Evolutionary conservation across 768 basidiomycete genomes (phyloP).

Genomic region (Boletus rubroflammeus): DNA sequence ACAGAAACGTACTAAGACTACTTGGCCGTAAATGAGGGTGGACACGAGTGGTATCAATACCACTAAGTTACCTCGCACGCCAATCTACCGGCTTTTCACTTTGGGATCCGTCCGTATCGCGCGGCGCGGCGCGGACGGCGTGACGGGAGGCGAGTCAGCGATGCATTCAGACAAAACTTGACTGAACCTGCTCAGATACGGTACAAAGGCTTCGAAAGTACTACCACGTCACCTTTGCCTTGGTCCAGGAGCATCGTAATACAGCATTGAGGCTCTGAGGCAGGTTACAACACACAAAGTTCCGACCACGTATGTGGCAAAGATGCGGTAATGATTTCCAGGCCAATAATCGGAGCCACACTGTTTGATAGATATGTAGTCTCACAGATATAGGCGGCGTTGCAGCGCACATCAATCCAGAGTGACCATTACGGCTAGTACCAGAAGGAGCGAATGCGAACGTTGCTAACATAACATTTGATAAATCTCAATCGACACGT

Average conservation of each 20-base stretch:
- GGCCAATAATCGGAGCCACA: background rate
- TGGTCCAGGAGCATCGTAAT: conserved; percentile 4
- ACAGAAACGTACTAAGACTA: conserved; percentile 22
- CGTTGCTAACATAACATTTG: conserved; percentile 10
- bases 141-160: conserved; percentile 2
- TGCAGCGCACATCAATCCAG: conserved; percentile 16
- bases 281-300: conserved; percentile 21
- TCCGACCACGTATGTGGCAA: conserved; percentile 10
- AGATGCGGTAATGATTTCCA: conserved; percentile 23
- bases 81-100: conserved; percentile 7
- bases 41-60: conserved; percentile 13
- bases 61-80: conserved; percentile 3
- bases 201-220: background rate
- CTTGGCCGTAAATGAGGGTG: conserved; percentile 19
- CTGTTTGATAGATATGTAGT: conserved; percentile 9
- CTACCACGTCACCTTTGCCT: conserved; percentile 19
- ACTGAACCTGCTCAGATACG: conserved; percentile 10
- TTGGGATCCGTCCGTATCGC: conserved; percentile 16
- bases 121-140: conserved; percentile 1
- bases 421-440: conserved; percentile 12
- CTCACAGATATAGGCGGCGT: conserved; percentile 8
- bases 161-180: conserved; percentile 8
- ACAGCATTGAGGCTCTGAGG: conserved; percentile 12
- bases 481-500: conserved; percentile 9
- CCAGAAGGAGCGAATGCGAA: conserved; percentile 10